These are phyloP conservation scores for Chloris gayana DNA, from an alignment of 176 grass and related monocot genomes.

Conservation along the genomic window DNA sequence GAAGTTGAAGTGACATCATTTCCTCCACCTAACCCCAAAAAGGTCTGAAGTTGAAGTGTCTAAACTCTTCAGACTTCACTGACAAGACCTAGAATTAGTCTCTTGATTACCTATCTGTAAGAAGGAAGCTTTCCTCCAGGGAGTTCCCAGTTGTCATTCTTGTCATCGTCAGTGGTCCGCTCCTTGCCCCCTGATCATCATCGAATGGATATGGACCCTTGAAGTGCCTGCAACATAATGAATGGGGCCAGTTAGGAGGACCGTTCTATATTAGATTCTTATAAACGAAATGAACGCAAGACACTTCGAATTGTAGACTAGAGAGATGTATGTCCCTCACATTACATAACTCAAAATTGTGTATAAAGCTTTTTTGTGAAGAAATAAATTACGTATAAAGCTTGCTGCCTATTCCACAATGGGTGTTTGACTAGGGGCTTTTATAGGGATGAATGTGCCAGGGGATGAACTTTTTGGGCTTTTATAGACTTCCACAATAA, in stretches of 20 bases:
- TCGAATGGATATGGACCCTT: slow-evolving; percentile 41
- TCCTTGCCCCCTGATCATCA: slow-evolving; percentile 18
- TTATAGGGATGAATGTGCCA: neutral
- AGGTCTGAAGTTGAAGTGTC: neutral
- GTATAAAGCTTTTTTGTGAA: neutral
- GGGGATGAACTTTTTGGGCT: neutral
- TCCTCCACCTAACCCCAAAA: neutral
- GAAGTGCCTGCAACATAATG: slow-evolving; percentile 32
- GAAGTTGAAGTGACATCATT: neutral
- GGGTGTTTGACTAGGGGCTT: neutral
- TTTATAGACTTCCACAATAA: no score
- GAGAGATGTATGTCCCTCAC: neutral
- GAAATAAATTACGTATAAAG: neutral
- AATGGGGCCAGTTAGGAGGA: neutral
- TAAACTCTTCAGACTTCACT: neutral
- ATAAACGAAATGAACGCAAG: neutral
- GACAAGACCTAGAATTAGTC: neutral
- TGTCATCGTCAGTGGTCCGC: neutral
- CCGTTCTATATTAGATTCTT: neutral
- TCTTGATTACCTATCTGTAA: slow-evolving; percentile 31
- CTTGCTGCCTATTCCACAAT: neutral
- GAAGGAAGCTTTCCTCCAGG: slow-evolving; percentile 49
- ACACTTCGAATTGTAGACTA: neutral
- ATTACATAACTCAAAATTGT: neutral
- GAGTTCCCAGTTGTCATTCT: slow-evolving; percentile 55